These are phyloP conservation scores for Blastomyces silverae DNA, from an alignment of 2,329 filamentous ascomycete species.

Conservation along the genomic window DNA sequence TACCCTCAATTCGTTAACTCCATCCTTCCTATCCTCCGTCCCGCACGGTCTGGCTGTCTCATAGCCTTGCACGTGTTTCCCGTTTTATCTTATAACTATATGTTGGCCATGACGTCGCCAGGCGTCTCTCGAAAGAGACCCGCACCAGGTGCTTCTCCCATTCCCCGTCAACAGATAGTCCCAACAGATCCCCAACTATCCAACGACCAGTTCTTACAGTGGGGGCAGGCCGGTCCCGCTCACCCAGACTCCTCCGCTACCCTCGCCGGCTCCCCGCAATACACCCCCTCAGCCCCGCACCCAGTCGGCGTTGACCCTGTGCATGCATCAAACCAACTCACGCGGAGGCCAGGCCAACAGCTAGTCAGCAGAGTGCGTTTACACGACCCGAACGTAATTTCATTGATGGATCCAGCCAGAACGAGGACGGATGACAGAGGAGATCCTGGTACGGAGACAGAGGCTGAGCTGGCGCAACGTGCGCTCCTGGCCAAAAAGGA, in stretches of 20 bases:
- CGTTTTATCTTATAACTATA: neutral
- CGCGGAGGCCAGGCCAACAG: constrained; percentile 38
- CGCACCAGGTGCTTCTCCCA: constrained; percentile 64
- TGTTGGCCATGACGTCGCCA: constrained; percentile 36
- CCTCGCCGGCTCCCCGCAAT: neutral
- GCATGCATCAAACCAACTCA: constrained; percentile 41
- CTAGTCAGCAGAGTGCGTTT: constrained; percentile 34
- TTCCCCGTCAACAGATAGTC: constrained; percentile 48
- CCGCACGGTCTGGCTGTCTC: neutral
- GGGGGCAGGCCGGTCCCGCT: constrained; percentile 42
- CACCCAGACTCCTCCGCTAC: constrained; percentile 30
- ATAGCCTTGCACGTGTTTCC: neutral
- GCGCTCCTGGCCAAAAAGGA: constrained; percentile 79
- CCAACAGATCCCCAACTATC: constrained; percentile 41
- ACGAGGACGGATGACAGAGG: constrained; percentile 28
- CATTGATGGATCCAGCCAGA: constrained; percentile 28
- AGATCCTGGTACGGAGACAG: constrained; percentile 52
- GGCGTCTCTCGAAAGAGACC: constrained; percentile 59
- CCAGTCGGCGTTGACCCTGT: constrained; percentile 45
- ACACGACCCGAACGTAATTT: constrained; percentile 32
- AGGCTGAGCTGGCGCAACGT: constrained; percentile 71
- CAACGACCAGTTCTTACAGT: constrained; percentile 51
- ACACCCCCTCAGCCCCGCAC: constrained; percentile 26
- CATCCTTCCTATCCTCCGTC: neutral
- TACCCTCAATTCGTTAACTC: neutral